Conservation (phyloP, 306 rosid genomes). For the Castanea crenata region DNA sequence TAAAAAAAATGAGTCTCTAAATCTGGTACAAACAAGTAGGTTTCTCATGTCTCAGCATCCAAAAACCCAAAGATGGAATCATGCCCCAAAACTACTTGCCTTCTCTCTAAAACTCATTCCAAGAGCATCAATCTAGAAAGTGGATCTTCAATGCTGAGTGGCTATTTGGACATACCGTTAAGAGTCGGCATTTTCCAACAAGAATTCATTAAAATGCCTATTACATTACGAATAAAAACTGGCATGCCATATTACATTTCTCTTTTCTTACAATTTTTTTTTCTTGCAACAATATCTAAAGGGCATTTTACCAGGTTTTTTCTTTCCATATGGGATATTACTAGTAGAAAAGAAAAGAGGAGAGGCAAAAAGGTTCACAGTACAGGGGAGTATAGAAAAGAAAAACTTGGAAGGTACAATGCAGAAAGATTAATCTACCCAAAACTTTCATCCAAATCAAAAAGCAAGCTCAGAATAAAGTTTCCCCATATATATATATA, state of each 20-base stretch:
- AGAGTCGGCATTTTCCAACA: background rate
- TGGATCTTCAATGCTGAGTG: constrained; percentile 12
- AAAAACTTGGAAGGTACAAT: background rate
- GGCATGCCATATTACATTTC: background rate
- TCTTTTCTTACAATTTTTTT: background rate
- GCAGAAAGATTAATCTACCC: background rate
- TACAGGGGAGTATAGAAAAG: background rate
- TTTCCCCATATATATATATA: background rate
- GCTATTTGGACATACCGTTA: background rate
- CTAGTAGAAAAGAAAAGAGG: background rate
- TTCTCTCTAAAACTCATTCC: constrained; percentile 5
- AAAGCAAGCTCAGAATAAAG: background rate
- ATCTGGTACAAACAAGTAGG: constrained; percentile 16
- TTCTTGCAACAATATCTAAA: background rate
- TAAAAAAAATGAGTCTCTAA: background rate
- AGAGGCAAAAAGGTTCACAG: background rate
- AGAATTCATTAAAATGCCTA: background rate
- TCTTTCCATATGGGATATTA: background rate
- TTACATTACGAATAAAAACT: background rate
- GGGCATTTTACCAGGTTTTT: too few species aligned
- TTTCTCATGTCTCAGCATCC: constrained; percentile 16
- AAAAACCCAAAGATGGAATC: constrained; percentile 21
- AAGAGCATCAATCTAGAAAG: background rate
- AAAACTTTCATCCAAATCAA: background rate
- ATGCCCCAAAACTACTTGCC: constrained; percentile 3